Percentiles rank a stretch among this genome's conserved stretches.
phyloP scores from a whole-genome alignment of 2,329 filamentous ascomycete species.

The Geosmithia morbida region DNA sequence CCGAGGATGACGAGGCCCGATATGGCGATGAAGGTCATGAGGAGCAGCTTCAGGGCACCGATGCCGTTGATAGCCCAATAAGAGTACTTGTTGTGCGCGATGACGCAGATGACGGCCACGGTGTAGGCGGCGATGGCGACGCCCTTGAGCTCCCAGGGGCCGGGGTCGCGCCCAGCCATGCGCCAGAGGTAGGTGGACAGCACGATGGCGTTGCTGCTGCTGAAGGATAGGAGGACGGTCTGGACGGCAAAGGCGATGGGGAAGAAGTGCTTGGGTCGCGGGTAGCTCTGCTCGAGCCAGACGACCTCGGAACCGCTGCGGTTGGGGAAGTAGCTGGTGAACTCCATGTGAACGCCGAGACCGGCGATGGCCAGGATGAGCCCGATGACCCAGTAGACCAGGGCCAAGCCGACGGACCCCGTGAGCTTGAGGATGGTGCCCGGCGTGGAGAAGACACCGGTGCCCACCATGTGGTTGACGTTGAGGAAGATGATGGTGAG shows the following conservation, averaged over 20 bases:
- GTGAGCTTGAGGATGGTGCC: constrained; percentile 41
- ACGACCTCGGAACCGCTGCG: constrained; percentile 52
- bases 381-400: constrained; percentile 53
- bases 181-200: constrained; percentile 48
- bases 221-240: constrained; percentile 48
- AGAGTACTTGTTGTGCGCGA: constrained; percentile 42
- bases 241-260: constrained; percentile 51
- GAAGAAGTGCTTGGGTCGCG: constrained; percentile 48
- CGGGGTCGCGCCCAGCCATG: constrained; percentile 32
- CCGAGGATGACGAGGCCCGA: constrained; percentile 46
- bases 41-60: constrained; percentile 43
- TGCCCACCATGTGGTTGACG: constrained; percentile 48
- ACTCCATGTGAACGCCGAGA: constrained; percentile 47
- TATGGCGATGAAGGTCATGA: constrained; percentile 46
- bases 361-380: constrained; percentile 40
- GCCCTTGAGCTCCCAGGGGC: constrained; percentile 51
- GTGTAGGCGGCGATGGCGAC: constrained; percentile 51
- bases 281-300: constrained; percentile 54
- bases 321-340: constrained; percentile 50
- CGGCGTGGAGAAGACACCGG: constrained; percentile 50
- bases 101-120: constrained; percentile 34
- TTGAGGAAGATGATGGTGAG: constrained; percentile 46
- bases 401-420: constrained; percentile 45
- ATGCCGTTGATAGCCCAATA: constrained; percentile 40
- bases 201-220: constrained; percentile 51